These are phyloP conservation scores for Alternaria sp. DNA, from an alignment of 2,329 filamentous ascomycete species.

Conservation along the genomic window DNA sequence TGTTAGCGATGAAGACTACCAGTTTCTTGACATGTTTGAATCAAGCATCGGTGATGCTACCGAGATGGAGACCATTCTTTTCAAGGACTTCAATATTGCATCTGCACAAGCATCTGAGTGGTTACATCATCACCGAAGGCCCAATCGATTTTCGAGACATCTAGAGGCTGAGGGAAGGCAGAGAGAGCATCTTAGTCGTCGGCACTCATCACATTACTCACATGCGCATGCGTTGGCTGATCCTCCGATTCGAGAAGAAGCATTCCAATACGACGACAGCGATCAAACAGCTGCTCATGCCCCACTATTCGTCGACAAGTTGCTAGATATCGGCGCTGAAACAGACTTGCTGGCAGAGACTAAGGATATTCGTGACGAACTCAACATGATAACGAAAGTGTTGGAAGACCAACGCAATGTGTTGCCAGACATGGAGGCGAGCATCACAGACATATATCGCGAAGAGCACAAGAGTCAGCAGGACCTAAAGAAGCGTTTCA, in stretches of 20 bases:
- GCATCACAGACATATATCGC: conserved; percentile 53
- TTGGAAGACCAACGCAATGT: conserved; percentile 61
- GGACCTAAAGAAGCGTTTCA: conserved; percentile 64
- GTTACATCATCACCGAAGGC: conserved; percentile 61
- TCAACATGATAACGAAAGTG: conserved; percentile 67
- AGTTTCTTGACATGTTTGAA: conserved; percentile 74
- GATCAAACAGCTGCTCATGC: conserved; percentile 38
- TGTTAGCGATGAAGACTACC: conserved; percentile 66
- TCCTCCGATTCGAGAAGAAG: conserved; percentile 38
- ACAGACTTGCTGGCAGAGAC: conserved; percentile 69
- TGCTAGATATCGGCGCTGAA: conserved; percentile 68
- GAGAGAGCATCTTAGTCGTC: conserved; percentile 44
- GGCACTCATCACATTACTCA: conserved; percentile 36
- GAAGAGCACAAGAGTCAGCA: conserved; percentile 51
- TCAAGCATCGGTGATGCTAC: conserved; percentile 64
- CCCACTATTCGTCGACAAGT: conserved; percentile 61
- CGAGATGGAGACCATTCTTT: conserved; percentile 64
- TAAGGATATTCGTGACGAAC: conserved; percentile 73
- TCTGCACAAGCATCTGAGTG: conserved; percentile 65
- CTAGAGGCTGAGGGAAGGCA: conserved; percentile 48
- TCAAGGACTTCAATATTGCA: conserved; percentile 67
- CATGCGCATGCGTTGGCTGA: conserved; percentile 40
- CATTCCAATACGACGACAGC: conserved; percentile 45
- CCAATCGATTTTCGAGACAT: conserved; percentile 48
- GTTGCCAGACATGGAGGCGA: conserved; percentile 58